Base-by-base conservation (phyloP, 306 rosid species). In the Trichosanthes truncata region DNA sequence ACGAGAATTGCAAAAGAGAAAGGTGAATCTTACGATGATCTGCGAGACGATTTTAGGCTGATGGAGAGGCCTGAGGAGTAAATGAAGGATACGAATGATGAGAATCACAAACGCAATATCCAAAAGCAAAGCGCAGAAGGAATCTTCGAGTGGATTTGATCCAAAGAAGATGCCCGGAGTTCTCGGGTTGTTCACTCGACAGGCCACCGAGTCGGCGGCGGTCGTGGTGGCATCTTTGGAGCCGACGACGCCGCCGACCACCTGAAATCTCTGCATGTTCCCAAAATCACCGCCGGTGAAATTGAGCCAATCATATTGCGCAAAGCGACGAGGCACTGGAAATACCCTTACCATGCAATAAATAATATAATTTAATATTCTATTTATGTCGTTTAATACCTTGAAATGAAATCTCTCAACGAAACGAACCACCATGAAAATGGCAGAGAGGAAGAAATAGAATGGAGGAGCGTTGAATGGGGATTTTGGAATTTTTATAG, bases 1-100 rank as follows among this genome's bases (percentile, higher is more conserved):
- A n/a, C n/a, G n/a, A n/a, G n/a, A n/a, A n/a, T n/a, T n/a, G n/a
- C n/a, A n/a, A n/a, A 9, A 48, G 9, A 21, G 5, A 53, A 53
- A 29, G 33, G 33, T 29, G 33, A 48, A 38, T 46, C 97, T 85
- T 85, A 92, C 97, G 15, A 94, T 52, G n/a, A 90, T 84, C 7
- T 94, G 96, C 46, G 91, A 86, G 62, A 94, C 65, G 51, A 94
- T 66, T 57, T 78, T 80, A 46, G 98, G 96, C 78, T 94, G 98
- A 29, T 65, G 86, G 75, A 94, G 83, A 77, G 97, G 97, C 85
- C 59, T 89, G 67, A 92, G 94, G 36, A 89, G 55, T 21, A 89
- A 31, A 20, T 91, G 92, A 65, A 87, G 0, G 12, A 75, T 0
- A 46, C 83, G 91, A 20, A 83, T 84, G 75, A 80, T 25, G 29